These are phyloP conservation scores for Gamsiella multidivaricata DNA, from an alignment of 192 early-diverging fungal genomes.

Conservation along the genomic window DNA sequence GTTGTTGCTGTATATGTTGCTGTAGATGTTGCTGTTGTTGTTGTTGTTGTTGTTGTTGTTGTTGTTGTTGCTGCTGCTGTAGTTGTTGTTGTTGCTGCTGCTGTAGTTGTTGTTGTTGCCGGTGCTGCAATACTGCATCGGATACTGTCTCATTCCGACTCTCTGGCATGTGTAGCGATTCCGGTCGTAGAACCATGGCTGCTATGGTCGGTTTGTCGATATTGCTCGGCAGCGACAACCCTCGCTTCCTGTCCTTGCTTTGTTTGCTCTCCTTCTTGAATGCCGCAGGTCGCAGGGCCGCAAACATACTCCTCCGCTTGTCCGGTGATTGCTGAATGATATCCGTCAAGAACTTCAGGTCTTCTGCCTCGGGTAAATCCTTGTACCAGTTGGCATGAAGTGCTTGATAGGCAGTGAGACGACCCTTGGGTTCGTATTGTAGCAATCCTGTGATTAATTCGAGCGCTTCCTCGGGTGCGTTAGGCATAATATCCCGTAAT, in stretches of 20 bases:
- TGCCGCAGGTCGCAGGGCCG: constrained; percentile 13
- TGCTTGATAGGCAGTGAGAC: constrained; percentile 81
- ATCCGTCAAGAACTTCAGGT: constrained; percentile 28
- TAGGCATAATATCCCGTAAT: constrained; percentile 67
- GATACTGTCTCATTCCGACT: not conserved
- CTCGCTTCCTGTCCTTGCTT: constrained; percentile 16
- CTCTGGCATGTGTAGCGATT: no score
- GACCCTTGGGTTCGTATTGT: constrained; percentile 79
- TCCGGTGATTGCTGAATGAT: constrained; percentile 40
- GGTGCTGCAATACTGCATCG: not conserved
- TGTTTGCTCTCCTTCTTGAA: constrained; percentile 34
- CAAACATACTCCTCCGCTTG: constrained; percentile 31
- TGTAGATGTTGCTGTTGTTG: not conserved
- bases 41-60: not conserved
- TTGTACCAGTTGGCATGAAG: constrained; percentile 73
- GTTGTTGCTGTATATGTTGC: no score
- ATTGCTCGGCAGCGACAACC: constrained; percentile 10
- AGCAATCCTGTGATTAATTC: constrained; percentile 78
- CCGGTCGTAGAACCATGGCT: constrained; percentile 7
- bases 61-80: not conserved
- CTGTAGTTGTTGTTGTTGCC: not conserved
- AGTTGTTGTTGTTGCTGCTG: not conserved
- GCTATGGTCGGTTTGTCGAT: not conserved
- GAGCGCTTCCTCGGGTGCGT: constrained; percentile 64
- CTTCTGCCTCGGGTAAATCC: constrained; percentile 21